Evolutionary conservation across 768 basidiomycete genomes (phyloP), one percentile per base, ranked within the genome.

Genomic region (Collybia sp.): DNA sequence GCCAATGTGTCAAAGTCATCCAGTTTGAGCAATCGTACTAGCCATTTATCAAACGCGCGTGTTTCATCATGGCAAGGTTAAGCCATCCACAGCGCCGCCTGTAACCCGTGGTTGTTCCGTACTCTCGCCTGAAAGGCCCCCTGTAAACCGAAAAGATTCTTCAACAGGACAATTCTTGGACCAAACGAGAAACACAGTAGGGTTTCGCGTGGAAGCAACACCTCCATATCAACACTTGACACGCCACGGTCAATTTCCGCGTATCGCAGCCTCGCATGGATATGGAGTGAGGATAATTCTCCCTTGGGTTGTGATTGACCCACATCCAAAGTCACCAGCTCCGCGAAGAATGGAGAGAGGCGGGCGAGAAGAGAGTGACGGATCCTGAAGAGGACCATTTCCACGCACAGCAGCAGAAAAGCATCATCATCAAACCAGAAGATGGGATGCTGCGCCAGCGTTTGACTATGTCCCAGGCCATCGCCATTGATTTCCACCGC

Each of bases 71-170:
- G 45, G 96, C 90, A 12, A 98, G 75, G 66, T 99, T 95, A 38
- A 99, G 82, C 96, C 96, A 99, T 11, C 96, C 95, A 65, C 93
- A 92, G 44, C 96, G n/a, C n/a, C n/a, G n/a, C n/a, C n/a, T n/a
- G n/a, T n/a, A n/a, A n/a, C n/a, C n/a, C n/a, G n/a, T n/a, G n/a
- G n/a, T n/a, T n/a, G n/a, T n/a, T n/a, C n/a, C n/a, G n/a, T n/a
- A n/a, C n/a, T n/a, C n/a, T n/a, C n/a, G n/a, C n/a, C n/a, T n/a
- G n/a, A n/a, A n/a, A n/a, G n/a, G n/a, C n/a, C n/a, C n/a, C n/a
- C n/a, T n/a, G n/a, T n/a, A n/a, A n/a, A n/a, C n/a, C n/a, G n/a
- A n/a, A n/a, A n/a, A n/a, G n/a, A n/a, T n/a, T n/a, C n/a, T n/a
- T n/a, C n/a, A n/a, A n/a, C n/a, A n/a, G n/a, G n/a, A n/a, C n/a